A percentile compares a stretch with the other conserved stretches of the same genome.
phyloP scores from a whole-genome alignment of 2,329 filamentous ascomycete genomes.

The Pyrenophora graminea region DNA sequence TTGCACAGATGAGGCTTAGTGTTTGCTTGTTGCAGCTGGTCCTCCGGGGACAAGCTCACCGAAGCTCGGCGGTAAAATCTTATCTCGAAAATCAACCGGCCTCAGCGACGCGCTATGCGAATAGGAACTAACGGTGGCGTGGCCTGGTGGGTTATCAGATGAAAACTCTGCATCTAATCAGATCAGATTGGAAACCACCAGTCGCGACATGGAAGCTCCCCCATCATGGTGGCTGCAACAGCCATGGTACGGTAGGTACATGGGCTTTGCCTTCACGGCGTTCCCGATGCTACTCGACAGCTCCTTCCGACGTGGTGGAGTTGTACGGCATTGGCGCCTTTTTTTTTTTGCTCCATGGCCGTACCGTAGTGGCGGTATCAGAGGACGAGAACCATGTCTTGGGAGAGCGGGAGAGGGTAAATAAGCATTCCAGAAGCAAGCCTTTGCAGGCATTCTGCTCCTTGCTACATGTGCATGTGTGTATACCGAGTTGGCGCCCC shows the following conservation, averaged over 20 bases:
- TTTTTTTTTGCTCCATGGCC: background rate
- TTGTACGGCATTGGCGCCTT: background rate
- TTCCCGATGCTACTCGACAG: slow-evolving; percentile 3
- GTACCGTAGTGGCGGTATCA: slow-evolving; percentile 5
- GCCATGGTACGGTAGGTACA: too few relatives aligned
- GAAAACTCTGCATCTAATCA: slow-evolving; percentile 35
- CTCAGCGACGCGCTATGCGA: slow-evolving; percentile 20
- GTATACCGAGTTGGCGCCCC: background rate
- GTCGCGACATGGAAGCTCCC: slow-evolving; percentile 1
- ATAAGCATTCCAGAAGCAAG: background rate
- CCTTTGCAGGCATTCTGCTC: background rate
- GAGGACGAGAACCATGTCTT: background rate
- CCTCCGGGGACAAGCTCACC: slow-evolving; percentile 26
- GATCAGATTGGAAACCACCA: slow-evolving; percentile 30
- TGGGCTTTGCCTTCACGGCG: background rate
- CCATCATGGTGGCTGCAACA: background rate
- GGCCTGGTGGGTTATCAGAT: slow-evolving; percentile 28
- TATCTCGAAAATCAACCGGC: slow-evolving; percentile 32
- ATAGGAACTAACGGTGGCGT: slow-evolving; percentile 11
- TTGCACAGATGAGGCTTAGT: slow-evolving; percentile 13
- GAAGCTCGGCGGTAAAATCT: slow-evolving; percentile 32
- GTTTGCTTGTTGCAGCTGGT: slow-evolving; percentile 13
- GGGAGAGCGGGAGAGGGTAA: background rate
- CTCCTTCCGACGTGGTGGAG: background rate
- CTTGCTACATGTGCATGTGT: background rate